phyloP scores from a whole-genome alignment of 2,329 filamentous ascomycete genomes.

The Xylariaceae sp. region DNA sequence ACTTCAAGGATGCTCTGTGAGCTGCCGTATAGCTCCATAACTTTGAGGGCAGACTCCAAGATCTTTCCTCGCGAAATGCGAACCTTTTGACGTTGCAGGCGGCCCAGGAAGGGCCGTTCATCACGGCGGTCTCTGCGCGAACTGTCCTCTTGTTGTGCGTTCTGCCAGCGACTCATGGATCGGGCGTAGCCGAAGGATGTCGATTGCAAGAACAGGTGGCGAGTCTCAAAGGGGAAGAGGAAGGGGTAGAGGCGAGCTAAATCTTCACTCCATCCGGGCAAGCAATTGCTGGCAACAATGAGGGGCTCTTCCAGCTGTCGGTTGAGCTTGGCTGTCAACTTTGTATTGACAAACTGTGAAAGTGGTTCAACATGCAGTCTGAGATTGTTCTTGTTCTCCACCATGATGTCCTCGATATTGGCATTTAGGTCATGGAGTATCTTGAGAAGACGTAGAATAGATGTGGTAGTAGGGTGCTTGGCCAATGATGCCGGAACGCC shows the following conservation, averaged over 20 bases:
- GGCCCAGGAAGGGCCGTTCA: constrained; percentile 84
- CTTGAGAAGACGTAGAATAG: constrained; percentile 81
- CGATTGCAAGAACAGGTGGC: constrained; percentile 93
- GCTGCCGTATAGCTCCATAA: constrained; percentile 98
- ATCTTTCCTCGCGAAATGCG: constrained; percentile 93
- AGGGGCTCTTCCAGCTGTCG: constrained; percentile 93
- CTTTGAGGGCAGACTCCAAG: constrained; percentile 92
- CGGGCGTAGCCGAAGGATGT: constrained; percentile 97
- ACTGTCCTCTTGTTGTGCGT: constrained; percentile 77
- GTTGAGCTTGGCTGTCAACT: constrained; percentile 95
- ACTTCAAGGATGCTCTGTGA: constrained; percentile 94
- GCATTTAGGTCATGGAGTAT: constrained; percentile 90
- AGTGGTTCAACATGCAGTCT: constrained; percentile 76
- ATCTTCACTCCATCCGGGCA: constrained; percentile 95
- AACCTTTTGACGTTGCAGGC: constrained; percentile 95
- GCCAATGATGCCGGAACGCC: constrained; percentile 73
- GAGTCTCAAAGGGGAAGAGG: constrained; percentile 95
- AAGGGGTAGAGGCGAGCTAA: constrained; percentile 91
- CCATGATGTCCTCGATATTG: constrained; percentile 85
- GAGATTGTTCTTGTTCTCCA: constrained; percentile 68
- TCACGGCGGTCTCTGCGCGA: constrained; percentile 79
- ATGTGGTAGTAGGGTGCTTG: constrained; percentile 78
- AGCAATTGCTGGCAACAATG: constrained; percentile 93
- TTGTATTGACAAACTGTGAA: constrained; percentile 96
- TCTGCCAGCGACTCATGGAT: constrained; percentile 98